Evolutionary conservation across 768 basidiomycete species (phyloP), one percentile per base, ranked within the genome.

Genomic region (Tubosaeta sp.): DNA sequence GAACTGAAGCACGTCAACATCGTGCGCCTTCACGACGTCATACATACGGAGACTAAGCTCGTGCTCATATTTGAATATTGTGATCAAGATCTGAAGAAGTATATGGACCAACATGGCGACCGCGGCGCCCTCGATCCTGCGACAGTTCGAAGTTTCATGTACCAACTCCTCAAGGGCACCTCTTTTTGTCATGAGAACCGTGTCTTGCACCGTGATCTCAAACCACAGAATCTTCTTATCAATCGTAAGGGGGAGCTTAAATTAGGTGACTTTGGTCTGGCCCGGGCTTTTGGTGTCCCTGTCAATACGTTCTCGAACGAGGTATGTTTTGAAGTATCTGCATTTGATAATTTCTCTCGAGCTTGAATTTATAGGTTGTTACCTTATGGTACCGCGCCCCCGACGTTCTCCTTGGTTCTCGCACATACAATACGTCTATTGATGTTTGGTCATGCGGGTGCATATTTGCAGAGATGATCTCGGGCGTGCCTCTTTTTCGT

Each of bases 381-480:
- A 99, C 96, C 25, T 71, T 98, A 13, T 99, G 96, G 96, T 99
- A 99, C 68, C 86, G 96, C 48, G 94, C 96, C 2, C 96, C 96
- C 0, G 96, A 99, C 64, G 96, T 99, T 38, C 81, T 99, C 22
- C 82, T 99, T 56, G 96, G 96, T 46, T 95, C 93, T 19, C 80
- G 96, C 52, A 98, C 95, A 18, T 99, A 99, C 68, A 94, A 87
- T 73, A 98, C 96, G 3, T 93, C 90, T 27, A 98, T 99, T 60
- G 96, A 99, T 67, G 89, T 98, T 44, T 99, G 96, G 96, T 94
- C 91, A 13, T 95, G 93, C 51, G 96, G 96, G 10, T 98, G 96
- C 67, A 99, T 99, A 65, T 96, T 99, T 67, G 95, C 96, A 18
- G 96, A 99, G 72, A 98, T 99, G 95, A 98, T 99, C 53, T 86